Base-by-base conservation (phyloP, 106 monocot genomes). In the Phalaenopsis aphrodite region DNA sequence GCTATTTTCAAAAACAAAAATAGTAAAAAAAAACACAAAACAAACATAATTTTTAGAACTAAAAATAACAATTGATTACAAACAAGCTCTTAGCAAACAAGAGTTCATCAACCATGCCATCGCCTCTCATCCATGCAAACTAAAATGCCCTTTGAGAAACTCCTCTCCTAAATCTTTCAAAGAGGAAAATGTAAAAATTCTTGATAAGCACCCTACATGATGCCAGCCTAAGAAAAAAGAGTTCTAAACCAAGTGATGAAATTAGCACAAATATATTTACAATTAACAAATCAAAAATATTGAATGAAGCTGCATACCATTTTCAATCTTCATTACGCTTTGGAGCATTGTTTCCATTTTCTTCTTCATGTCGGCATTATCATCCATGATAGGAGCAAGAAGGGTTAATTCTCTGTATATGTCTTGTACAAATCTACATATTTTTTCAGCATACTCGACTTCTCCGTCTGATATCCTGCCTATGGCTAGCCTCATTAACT, bases 291-390 rank as follows among this genome's bases (percentile, higher is more conserved):
- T 37, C 14, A 15, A 10, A 69, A 69, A 36, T 38, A 39, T 69
- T 39, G 23, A 69, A 74, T 45, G 43, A 55, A 55, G 16, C n/a
- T 66, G 0, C 1, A 4, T 93, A 96, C 96, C 96, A 85, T 96
- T 96, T 88, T 96, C 93, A 87, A 96, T 96, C 80, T 96, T 96
- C 58, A 90, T 72, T 42, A 89, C 87, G 77, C 96, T 96, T 77
- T 96, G 96, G 81, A 96, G 92, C 96, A 96, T 94, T 5, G 79
- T 78, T 65, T 96, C 96, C 96, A 96, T 96, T 87, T 96, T 96
- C 90, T 94, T 94, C 88, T 96, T 96, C 96, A 96, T 96, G 79
- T 96, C 96, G 78, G 41, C 66, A 68, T 92, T 88, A 46, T 96
- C 96, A 86, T 94, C 92, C 94, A 96, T 96, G 19, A 86, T 19